A percentile compares a stretch with the other conserved stretches of the same genome.
Evolutionary conservation across 805 yeast genomes (phyloP).

Genomic region (Candida boleticola): DNA sequence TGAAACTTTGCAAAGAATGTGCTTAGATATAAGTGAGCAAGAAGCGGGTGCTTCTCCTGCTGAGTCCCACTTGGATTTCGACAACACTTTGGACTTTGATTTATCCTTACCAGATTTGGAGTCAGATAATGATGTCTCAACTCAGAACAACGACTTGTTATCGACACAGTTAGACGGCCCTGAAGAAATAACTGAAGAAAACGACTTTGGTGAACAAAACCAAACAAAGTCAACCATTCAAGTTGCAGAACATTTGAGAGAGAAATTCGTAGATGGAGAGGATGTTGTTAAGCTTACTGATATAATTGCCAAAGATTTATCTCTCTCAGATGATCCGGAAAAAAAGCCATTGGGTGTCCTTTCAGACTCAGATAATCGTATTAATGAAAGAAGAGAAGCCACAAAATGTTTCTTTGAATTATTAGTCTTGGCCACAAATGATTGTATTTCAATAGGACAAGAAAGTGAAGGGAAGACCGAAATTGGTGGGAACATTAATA

Average conservation of each 20-base stretch:
- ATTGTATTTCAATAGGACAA: conserved; percentile 65
- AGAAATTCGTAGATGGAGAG: conserved; percentile 21
- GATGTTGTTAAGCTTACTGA: conserved; percentile 31
- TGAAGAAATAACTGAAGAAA: conserved; percentile 3
- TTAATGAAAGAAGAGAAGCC: conserved; percentile 54
- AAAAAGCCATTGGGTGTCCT: conserved; percentile 21
- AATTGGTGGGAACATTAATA: conserved; percentile 58
- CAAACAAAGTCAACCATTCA: conserved; percentile 50
- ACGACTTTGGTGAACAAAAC: conserved; percentile 9
- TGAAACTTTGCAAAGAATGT: conserved; percentile 25
- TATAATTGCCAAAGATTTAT: conserved; percentile 38
- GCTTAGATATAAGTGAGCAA: conserved; percentile 24
- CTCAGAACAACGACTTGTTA: neutral
- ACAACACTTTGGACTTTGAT: conserved; percentile 22
- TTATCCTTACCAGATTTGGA: conserved; percentile 22
- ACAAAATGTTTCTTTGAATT: conserved; percentile 78
- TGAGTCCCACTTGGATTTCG: conserved; percentile 9
- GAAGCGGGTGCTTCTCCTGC: conserved; percentile 26
- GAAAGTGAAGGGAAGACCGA: conserved; percentile 26
- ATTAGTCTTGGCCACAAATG: conserved; percentile 75
- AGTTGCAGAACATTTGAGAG: conserved; percentile 49
- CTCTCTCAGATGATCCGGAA: conserved; percentile 11
- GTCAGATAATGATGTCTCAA: conserved; percentile 3
- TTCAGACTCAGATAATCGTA: conserved; percentile 16
- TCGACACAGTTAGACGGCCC: too few species aligned